phyloP scores from a whole-genome alignment of 306 rosid species.

The Hippophae tibetana region DNA sequence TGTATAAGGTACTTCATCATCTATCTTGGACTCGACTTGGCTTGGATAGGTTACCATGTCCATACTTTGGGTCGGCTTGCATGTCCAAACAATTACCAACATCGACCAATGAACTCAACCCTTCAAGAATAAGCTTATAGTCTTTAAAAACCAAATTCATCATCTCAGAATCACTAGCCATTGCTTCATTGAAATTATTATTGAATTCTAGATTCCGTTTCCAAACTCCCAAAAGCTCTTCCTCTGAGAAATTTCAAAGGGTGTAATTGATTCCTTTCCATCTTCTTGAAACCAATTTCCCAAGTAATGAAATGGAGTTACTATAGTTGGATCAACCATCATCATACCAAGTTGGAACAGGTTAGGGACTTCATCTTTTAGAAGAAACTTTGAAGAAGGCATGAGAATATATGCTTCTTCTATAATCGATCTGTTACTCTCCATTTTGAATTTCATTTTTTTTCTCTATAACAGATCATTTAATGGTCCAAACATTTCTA shows the following conservation, averaged over 20 bases:
- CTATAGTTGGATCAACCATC: not conserved
- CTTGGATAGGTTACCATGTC: too few relatives aligned
- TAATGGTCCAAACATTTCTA: too few relatives aligned
- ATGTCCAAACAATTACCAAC: slow-evolving; percentile 10
- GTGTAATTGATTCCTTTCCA: not conserved
- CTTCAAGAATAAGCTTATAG: slow-evolving; percentile 32
- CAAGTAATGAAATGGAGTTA: slow-evolving; percentile 21
- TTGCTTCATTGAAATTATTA: slow-evolving; percentile 22
- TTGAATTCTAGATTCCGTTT: slow-evolving; percentile 5
- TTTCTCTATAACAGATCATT: too few relatives aligned
- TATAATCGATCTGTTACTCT: too few relatives aligned
- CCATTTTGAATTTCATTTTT: too few relatives aligned
- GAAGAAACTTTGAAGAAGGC: slow-evolving; percentile 37
- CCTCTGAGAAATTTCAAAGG: slow-evolving; percentile 27
- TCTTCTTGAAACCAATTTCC: slow-evolving; percentile 27
- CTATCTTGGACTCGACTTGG: too few relatives aligned
- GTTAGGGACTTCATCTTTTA: slow-evolving; percentile 17
- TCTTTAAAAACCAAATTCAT: slow-evolving; percentile 30
- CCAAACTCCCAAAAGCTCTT: slow-evolving; percentile 26
- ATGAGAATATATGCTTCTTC: slow-evolving; percentile 30
- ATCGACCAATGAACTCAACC: slow-evolving; percentile 26
- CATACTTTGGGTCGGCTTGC: too few relatives aligned
- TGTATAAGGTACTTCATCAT: too few relatives aligned
- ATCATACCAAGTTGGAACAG: slow-evolving; percentile 2
- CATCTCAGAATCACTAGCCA: slow-evolving; percentile 36